phyloP scores from a whole-genome alignment of 768 basidiomycete species.

The Termitomyces titanicus region DNA sequence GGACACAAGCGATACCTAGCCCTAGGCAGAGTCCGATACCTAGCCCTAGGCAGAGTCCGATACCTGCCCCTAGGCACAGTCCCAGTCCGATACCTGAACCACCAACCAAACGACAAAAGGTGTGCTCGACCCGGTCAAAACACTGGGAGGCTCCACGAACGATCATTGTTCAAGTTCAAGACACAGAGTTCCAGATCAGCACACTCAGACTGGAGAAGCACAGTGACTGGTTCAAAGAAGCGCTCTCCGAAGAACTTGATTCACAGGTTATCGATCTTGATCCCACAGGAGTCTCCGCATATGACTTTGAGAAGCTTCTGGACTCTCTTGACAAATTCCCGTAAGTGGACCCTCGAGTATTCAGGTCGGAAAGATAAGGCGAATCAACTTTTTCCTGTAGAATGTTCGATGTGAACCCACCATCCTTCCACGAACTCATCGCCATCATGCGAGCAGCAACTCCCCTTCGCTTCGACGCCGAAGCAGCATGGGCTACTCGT shows the following conservation, averaged over 20 bases:
- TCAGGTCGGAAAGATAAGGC: not conserved
- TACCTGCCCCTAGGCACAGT: not conserved
- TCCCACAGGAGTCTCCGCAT: slow-evolving; percentile 15
- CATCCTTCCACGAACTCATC: slow-evolving; percentile 24
- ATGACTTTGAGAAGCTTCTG: slow-evolving; percentile 32
- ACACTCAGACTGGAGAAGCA: slow-evolving; percentile 27
- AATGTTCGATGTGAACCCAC: slow-evolving; percentile 13
- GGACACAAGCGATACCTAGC: no score
- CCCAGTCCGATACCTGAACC: not conserved
- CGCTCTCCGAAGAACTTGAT: slow-evolving; percentile 4
- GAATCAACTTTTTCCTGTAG: slow-evolving; percentile 6
- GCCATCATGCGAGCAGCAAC: slow-evolving; percentile 31
- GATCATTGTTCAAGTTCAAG: slow-evolving; percentile 30
- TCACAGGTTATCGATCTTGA: slow-evolving; percentile 15
- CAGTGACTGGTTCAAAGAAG: slow-evolving; percentile 28
- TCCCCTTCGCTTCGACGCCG: slow-evolving; percentile 24
- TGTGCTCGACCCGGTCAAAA: slow-evolving; percentile 1
- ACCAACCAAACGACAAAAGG: not conserved
- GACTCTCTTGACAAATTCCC: slow-evolving; percentile 28
- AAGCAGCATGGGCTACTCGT: slow-evolving; percentile 24
- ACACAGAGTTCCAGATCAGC: slow-evolving; percentile 32
- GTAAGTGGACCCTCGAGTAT: slow-evolving; percentile 21
- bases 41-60: no score
- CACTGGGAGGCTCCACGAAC: slow-evolving; percentile 35
- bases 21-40: no score